phyloP scores from a whole-genome alignment of 768 basidiomycete species.

The Lactifluus pinguis region DNA sequence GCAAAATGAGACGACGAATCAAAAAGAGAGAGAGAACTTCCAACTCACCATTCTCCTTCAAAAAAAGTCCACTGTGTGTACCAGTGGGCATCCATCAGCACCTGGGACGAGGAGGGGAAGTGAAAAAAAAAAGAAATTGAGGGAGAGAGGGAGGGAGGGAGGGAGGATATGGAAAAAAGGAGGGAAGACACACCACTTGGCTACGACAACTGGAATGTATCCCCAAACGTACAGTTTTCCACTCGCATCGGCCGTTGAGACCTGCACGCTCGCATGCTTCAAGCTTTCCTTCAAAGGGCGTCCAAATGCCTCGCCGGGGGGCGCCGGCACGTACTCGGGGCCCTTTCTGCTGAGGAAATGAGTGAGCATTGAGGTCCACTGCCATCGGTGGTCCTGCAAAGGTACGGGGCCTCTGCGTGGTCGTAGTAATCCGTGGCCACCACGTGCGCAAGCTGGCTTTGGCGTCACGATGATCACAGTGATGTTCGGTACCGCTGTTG shows the following conservation, averaged over 20 bases:
- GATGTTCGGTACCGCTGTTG: neutral
- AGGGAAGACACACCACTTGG: conserved; percentile 94
- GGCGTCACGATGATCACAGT: conserved; percentile 3
- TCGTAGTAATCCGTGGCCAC: conserved; percentile 74
- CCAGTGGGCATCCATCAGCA: neutral
- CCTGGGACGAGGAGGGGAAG: neutral
- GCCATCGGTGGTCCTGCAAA: no score
- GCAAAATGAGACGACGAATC: no score
- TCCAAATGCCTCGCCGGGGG: conserved; percentile 60
- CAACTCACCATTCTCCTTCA: conserved; percentile 89
- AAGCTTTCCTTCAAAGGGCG: conserved; percentile 78
- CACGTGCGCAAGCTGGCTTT: conserved; percentile 51
- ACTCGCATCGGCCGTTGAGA: conserved; percentile 76
- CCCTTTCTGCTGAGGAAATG: neutral
- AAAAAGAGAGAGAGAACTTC: no score
- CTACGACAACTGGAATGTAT: conserved; percentile 93
- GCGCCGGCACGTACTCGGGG: conserved; percentile 27
- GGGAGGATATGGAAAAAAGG: no score
- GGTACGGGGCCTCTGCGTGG: conserved; percentile 49
- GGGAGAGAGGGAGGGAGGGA: neutral
- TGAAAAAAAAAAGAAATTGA: neutral
- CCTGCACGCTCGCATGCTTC: conserved; percentile 84
- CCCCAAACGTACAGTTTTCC: conserved; percentile 89
- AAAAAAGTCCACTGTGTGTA: conserved; percentile 65
- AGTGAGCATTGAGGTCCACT: no score